Evolutionary conservation across 768 basidiomycete species (phyloP).

Genomic region (Trametopsis cervina): DNA sequence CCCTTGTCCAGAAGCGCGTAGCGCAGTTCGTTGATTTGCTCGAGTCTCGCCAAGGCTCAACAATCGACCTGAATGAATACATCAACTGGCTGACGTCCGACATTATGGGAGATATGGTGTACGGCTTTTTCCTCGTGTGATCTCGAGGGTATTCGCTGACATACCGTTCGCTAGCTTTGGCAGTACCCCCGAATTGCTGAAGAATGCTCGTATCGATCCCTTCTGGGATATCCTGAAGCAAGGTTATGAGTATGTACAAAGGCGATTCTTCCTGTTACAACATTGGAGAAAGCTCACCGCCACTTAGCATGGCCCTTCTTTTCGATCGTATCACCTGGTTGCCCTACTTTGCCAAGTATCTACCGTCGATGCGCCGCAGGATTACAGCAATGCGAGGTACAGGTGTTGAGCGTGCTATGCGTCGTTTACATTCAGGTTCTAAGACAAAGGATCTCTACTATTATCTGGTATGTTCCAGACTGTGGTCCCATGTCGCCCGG

Average conservation of each 20-base stretch:
- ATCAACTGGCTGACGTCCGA: slow-evolving; percentile 2
- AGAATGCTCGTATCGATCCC: neutral
- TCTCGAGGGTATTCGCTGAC: no score
- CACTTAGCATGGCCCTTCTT: neutral
- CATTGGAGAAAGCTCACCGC: no score
- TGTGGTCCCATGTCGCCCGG: no score
- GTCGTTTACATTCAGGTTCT: neutral
- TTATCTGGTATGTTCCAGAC: slow-evolving; percentile 8
- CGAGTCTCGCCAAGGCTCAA: neutral
- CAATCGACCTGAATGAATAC: neutral
- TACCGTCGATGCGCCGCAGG: slow-evolving; percentile 1
- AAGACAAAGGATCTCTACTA: slow-evolving; percentile 5
- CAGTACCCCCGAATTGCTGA: slow-evolving; percentile 3
- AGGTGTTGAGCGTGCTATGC: neutral
- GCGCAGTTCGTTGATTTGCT: neutral
- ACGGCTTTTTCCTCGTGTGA: neutral
- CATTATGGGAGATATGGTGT: slow-evolving; percentile 13
- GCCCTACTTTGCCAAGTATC: slow-evolving; percentile 5
- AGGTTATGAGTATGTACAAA: neutral
- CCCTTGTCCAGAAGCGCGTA: neutral
- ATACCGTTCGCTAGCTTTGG: slow-evolving; percentile 1
- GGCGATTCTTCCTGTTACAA: neutral
- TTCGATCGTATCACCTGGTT: slow-evolving; percentile 5
- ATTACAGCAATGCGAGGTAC: slow-evolving; percentile 1
- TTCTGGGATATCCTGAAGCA: neutral